Evolutionary conservation across 441 rosid genomes (phyloP).

Genomic region (California macrophylla): DNA sequence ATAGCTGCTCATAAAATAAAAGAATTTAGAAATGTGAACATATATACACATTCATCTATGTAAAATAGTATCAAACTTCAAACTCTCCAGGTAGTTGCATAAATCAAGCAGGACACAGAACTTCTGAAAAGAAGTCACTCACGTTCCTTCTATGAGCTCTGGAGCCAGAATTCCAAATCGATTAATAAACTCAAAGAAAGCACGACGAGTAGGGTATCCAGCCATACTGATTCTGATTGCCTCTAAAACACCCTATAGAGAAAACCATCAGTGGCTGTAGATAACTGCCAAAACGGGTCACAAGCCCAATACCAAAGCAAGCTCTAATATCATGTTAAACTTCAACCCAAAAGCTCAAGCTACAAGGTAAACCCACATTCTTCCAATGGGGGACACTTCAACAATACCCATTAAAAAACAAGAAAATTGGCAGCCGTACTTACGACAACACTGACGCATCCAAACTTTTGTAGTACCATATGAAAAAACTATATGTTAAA

Average conservation of each 20-base stretch:
- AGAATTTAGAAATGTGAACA: slow-evolving; percentile 19
- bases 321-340: too few relatives aligned
- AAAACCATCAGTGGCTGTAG: slow-evolving; percentile 20
- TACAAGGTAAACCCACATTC: too few relatives aligned
- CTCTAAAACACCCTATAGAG: slow-evolving; percentile 82
- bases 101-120: slow-evolving; percentile 6
- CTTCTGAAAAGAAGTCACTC: slow-evolving; percentile 30
- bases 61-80: slow-evolving; percentile 18
- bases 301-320: too few relatives aligned
- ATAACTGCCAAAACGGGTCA: too few relatives aligned
- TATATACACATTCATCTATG: slow-evolving; percentile 14
- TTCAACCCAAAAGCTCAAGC: too few relatives aligned
- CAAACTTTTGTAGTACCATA: background rate
- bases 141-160: slow-evolving; percentile 69
- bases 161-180: slow-evolving; percentile 83
- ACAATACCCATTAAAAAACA: background rate
- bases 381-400: too few relatives aligned
- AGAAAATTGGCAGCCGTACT: background rate
- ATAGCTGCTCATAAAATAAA: slow-evolving; percentile 39
- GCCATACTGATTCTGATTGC: slow-evolving; percentile 98
- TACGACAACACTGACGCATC: background rate
- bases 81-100: slow-evolving; percentile 10
- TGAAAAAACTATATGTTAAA: slow-evolving; percentile 7
- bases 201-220: slow-evolving; percentile 92
- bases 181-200: slow-evolving; percentile 80